Percentiles rank a stretch among this genome's conserved stretches.
phyloP scores from a whole-genome alignment of 352 stramenopile genomes.

The Pythium oligandrum region DNA sequence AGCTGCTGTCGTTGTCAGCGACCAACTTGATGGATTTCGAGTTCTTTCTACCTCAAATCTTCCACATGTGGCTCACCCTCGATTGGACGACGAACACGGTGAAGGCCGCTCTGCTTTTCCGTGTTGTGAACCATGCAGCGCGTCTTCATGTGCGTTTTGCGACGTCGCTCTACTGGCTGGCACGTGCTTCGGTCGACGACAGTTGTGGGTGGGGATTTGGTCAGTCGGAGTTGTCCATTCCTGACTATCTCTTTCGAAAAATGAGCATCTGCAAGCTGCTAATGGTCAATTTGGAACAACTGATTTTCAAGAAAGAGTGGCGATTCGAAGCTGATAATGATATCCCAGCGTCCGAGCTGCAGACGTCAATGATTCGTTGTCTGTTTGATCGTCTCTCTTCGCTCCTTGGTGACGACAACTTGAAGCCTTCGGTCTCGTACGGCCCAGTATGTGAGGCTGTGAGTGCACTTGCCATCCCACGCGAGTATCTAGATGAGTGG shows the following conservation, averaged over 20 bases:
- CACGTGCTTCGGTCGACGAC: constrained; percentile 69
- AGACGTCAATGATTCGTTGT: constrained; percentile 54
- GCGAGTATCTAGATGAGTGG: constrained; percentile 28
- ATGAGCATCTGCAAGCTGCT: constrained; percentile 79
- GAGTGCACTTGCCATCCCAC: constrained; percentile 37
- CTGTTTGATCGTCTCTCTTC: constrained; percentile 59
- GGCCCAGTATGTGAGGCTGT: constrained; percentile 59
- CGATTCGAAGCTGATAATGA: constrained; percentile 57
- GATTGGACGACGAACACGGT: constrained; percentile 71
- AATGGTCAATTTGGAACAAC: constrained; percentile 81
- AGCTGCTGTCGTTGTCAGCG: constrained; percentile 57
- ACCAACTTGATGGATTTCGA: constrained; percentile 75
- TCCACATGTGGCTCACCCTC: constrained; percentile 80
- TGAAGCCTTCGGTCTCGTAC: constrained; percentile 10
- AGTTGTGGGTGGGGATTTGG: constrained; percentile 78
- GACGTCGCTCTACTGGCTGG: constrained; percentile 77
- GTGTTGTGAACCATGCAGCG: constrained; percentile 63
- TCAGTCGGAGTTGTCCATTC: constrained; percentile 68
- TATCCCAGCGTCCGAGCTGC: constrained; percentile 51
- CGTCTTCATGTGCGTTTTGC: constrained; percentile 77
- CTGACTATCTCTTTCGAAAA: constrained; percentile 73
- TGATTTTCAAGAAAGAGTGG: constrained; percentile 59
- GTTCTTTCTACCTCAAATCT: constrained; percentile 81
- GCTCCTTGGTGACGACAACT: constrained; percentile 23
- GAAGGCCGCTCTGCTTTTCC: constrained; percentile 71